A percentile compares a stretch with the other conserved stretches of the same genome.
Conservation (phyloP, 163 green algal genomes). For the Scenedesmus sp. region DNA sequence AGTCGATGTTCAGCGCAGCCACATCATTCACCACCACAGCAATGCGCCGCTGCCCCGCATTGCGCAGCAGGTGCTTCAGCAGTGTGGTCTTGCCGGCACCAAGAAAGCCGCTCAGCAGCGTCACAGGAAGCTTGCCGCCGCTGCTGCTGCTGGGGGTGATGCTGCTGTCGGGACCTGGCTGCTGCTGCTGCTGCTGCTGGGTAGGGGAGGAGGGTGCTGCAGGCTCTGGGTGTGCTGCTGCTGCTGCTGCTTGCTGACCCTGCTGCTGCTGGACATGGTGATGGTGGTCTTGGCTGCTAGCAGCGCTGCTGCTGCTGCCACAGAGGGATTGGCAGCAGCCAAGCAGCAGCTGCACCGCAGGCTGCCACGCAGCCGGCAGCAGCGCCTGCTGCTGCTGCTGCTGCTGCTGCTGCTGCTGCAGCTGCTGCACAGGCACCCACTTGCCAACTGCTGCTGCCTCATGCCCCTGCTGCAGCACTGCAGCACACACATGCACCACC, state of each 20-base stretch:
- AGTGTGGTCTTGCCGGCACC: slow-evolving; percentile 87
- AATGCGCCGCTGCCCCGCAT: slow-evolving; percentile 58
- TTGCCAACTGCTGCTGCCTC: slow-evolving; percentile 9
- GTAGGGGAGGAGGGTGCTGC: not conserved
- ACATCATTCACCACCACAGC: slow-evolving; percentile 93
- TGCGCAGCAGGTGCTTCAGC: slow-evolving; percentile 77
- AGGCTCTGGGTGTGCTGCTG: not conserved
- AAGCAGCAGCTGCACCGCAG: slow-evolving; percentile 22
- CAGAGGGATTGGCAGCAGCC: not conserved
- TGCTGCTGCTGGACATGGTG: slow-evolving; percentile 23
- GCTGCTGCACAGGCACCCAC: slow-evolving; percentile 16
- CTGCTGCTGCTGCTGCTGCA: slow-evolving; percentile 23
- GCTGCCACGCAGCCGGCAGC: not conserved
- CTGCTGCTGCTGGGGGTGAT: not conserved
- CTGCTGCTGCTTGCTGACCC: not conserved
- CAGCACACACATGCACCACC: slow-evolving; percentile 27
- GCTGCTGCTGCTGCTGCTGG: slow-evolving; percentile 29
- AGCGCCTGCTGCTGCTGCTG: slow-evolving; percentile 27
- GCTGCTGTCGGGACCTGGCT: not conserved
- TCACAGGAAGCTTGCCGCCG: slow-evolving; percentile 14
- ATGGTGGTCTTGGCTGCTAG: not conserved
- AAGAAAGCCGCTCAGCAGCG: slow-evolving; percentile 73
- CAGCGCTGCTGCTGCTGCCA: not conserved
- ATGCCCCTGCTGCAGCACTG: slow-evolving; percentile 17
- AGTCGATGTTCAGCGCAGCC: slow-evolving; percentile 90